Evolutionary conservation across 345 rosid genomes (phyloP), one percentile per base, ranked within the genome.

Genomic region (Dipteronia sinensis): DNA sequence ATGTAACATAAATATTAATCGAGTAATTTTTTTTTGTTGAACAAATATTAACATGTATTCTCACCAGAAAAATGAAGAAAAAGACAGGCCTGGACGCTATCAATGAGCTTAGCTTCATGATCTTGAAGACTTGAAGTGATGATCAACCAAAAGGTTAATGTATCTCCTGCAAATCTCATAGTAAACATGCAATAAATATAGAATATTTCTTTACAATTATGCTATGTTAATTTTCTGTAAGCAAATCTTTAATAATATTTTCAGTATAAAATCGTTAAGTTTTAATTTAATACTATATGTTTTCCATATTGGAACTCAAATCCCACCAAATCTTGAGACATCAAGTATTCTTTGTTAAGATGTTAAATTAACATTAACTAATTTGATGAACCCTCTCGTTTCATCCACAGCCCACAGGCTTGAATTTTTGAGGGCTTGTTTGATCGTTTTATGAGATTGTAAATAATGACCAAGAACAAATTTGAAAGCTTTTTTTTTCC

Each of bases 51-150:
- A 56, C 73, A 15, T 1, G 22, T 22, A 73, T 19, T n/a, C 71
- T 65, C 61, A 85, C 88, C 86, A 80, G 44, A 7, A 80, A 6
- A 29, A 80, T 46, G 74, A 82, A 82, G 77, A 78, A 4, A 19
- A 72, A 47, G 22, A 76, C 67, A 27, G 84, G 86, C 42, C 83
- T 42, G 1, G 84, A 69, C 1, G 82, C 75, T 6, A 78, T 46
- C 65, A 76, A 25, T 15, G 80, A 67, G 27, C 66, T 80, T 65
- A 79, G 76, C 76, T 75, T 82, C 87, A 85, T 85, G 31, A 8
- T 76, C 49, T 40, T 63, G 40, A 31, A 71, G 59, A 20, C 42
- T 40, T 63, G 40, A 31, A 65, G 59, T 27, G 62, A 12, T 34
- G 42, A 63, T 72, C 55, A 22, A 83, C 17, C 66, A 11, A 46